phyloP scores from a whole-genome alignment of 1,284 basidiomycete species.

The Leccinum fallax region DNA sequence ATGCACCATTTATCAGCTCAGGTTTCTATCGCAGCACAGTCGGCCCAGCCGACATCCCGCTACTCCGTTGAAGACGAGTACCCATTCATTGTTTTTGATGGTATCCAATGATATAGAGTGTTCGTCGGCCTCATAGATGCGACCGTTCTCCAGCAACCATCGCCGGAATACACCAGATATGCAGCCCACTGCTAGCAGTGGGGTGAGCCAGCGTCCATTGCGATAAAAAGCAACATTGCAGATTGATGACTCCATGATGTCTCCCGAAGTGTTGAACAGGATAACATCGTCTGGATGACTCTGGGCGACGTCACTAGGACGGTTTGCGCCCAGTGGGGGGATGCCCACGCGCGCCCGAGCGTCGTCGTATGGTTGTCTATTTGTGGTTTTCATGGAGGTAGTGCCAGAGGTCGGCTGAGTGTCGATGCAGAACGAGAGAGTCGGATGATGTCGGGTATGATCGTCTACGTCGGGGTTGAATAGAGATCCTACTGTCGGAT shows the following conservation, averaged over 20 bases:
- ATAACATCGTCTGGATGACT: slow-evolving; percentile 55
- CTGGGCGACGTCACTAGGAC: not conserved
- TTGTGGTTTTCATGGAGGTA: slow-evolving; percentile 66
- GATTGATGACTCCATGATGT: slow-evolving; percentile 65
- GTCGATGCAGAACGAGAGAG: slow-evolving; percentile 54
- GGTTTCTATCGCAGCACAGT: slow-evolving; percentile 11
- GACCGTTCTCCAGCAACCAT: slow-evolving; percentile 62
- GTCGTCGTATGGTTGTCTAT: slow-evolving; percentile 56
- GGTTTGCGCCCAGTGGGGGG: slow-evolving; percentile 32
- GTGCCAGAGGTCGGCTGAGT: slow-evolving; percentile 52
- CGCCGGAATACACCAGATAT: slow-evolving; percentile 68
- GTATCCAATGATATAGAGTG: slow-evolving; percentile 43
- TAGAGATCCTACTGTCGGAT: slow-evolving; percentile 46
- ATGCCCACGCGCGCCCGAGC: slow-evolving; percentile 59
- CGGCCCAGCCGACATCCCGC: slow-evolving; percentile 64
- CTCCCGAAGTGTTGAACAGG: slow-evolving; percentile 53
- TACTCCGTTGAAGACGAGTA: slow-evolving; percentile 71
- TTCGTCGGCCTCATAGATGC: slow-evolving; percentile 49
- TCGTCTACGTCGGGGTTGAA: slow-evolving; percentile 40
- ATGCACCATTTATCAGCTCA: not conserved
- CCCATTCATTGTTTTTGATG: slow-evolving; percentile 58
- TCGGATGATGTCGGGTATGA: slow-evolving; percentile 30
- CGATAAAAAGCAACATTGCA: slow-evolving; percentile 70
- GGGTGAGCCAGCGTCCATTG: slow-evolving; percentile 62
- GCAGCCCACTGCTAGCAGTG: slow-evolving; percentile 58